Conservation (phyloP, 2,329 filamentous ascomycete species). For the Xylaria sp. region DNA sequence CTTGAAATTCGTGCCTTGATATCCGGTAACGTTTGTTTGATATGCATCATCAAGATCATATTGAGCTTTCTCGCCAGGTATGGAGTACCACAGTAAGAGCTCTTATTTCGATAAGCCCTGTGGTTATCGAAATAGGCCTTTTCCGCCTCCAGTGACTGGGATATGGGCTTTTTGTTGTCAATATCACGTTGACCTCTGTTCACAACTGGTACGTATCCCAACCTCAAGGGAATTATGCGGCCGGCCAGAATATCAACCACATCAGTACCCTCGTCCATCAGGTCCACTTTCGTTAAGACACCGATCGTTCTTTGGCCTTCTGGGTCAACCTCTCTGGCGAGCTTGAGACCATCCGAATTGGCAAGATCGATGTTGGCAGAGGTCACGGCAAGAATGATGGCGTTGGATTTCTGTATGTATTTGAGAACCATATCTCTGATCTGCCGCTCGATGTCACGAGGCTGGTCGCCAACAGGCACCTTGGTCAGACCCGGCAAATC, state of each 20-base stretch:
- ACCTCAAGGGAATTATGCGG: conserved; percentile 90
- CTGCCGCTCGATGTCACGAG: conserved; percentile 94
- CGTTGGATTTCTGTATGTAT: conserved; percentile 98
- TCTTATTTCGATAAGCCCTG: conserved; percentile 98
- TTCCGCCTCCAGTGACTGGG: conserved; percentile 89
- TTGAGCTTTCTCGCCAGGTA: conserved; percentile 97
- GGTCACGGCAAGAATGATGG: conserved; percentile 96
- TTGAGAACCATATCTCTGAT: conserved; percentile 98
- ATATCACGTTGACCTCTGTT: conserved; percentile 98
- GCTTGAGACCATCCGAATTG: conserved; percentile 96
- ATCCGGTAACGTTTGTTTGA: conserved; percentile 98
- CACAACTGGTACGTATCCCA: conserved; percentile 97
- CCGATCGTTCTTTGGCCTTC: conserved; percentile 98
- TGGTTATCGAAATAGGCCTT: conserved; percentile 98
- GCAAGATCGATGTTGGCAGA: conserved; percentile 97
- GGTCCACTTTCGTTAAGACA: conserved; percentile 97
- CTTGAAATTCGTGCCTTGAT: conserved; percentile 98
- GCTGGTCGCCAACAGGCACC: conserved; percentile 95
- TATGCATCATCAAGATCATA: conserved; percentile 99
- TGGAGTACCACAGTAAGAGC: conserved; percentile 96
- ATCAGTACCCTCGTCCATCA: conserved; percentile 99
- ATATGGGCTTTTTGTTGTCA: conserved; percentile 96
- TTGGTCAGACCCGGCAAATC: conserved; percentile 97
- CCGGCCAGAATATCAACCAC: conserved; percentile 98
- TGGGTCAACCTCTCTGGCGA: conserved; percentile 95